phyloP scores from a whole-genome alignment of 495 filamentous ascomycete genomes.

The Saxispiralis lemnorum region DNA sequence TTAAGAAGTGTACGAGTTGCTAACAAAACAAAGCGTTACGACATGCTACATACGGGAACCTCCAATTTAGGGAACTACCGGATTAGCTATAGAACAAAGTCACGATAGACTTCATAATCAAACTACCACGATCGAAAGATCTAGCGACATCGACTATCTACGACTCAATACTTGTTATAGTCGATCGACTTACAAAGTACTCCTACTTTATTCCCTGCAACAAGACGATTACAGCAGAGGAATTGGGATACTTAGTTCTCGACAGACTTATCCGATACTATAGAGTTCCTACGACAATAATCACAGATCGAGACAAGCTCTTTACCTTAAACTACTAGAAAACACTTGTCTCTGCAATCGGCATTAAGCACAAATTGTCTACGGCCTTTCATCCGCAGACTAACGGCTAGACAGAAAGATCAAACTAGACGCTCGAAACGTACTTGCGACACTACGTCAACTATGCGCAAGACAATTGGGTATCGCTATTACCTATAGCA shows the following conservation, averaged over 20 bases:
- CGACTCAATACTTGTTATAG: constrained; percentile 7
- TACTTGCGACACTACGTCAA: constrained; percentile 16
- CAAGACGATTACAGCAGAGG: constrained; percentile 2
- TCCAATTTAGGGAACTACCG: constrained; percentile 15
- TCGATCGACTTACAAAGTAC: constrained; percentile 8
- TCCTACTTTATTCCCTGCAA: constrained; percentile 6
- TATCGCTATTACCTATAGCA: constrained; percentile 9
- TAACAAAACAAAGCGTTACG: constrained; percentile 4
- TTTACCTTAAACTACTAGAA: constrained; percentile 8
- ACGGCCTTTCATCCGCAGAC: constrained; percentile 14
- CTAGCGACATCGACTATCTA: not conserved
- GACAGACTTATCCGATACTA: constrained; percentile 1
- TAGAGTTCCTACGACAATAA: not conserved
- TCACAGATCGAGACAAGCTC: constrained; percentile 1
- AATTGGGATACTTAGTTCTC: constrained; percentile 3
- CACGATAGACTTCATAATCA: constrained; percentile 15
- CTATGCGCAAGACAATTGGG: constrained; percentile 10
- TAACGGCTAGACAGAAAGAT: constrained; percentile 13
- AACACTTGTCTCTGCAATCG: constrained; percentile 2
- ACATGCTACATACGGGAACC: constrained; percentile 8
- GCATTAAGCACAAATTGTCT: constrained; percentile 4
- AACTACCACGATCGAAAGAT: not conserved
- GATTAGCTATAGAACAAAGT: constrained; percentile 11
- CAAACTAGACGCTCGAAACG: constrained; percentile 12
- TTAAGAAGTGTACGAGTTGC: constrained; percentile 9